Evolutionary conservation across 306 rosid genomes (phyloP).

Genomic region (Gynostemma pentaphyllum): DNA sequence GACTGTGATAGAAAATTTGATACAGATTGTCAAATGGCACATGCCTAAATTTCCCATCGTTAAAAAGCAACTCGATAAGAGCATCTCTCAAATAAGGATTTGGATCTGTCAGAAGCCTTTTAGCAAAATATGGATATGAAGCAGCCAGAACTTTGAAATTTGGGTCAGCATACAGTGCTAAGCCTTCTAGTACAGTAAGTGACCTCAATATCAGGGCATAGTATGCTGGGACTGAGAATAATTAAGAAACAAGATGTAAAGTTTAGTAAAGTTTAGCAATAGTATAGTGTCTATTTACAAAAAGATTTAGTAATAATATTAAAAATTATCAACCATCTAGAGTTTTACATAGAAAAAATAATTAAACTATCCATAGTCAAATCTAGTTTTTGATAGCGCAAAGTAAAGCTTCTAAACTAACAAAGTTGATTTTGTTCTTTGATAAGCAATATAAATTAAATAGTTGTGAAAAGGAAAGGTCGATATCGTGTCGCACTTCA

Average conservation of each 20-base stretch:
- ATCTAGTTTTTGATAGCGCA: background rate
- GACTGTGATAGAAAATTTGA: constrained; percentile 8
- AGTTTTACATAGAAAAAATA: background rate
- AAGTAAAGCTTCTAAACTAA: background rate
- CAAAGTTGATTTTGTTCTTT: background rate
- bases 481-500: background rate
- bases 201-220: constrained; percentile 90
- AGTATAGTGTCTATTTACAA: background rate
- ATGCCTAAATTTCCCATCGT: constrained; percentile 84
- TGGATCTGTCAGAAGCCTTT: constrained; percentile 94
- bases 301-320: background rate
- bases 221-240: constrained; percentile 81
- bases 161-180: constrained; percentile 91
- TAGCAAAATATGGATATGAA: constrained; percentile 92
- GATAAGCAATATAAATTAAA: background rate
- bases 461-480: background rate
- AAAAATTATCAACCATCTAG: background rate
- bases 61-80: constrained; percentile 80
- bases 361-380: background rate
- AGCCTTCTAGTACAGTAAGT: constrained; percentile 88
- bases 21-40: constrained; percentile 16
- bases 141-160: constrained; percentile 97
- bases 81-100: constrained; percentile 97
- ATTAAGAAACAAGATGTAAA: constrained; percentile 18
- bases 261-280: constrained; percentile 13